Evolutionary conservation across 2,329 filamentous ascomycete species (phyloP).

Genomic region (Fusarium agapanthi): DNA sequence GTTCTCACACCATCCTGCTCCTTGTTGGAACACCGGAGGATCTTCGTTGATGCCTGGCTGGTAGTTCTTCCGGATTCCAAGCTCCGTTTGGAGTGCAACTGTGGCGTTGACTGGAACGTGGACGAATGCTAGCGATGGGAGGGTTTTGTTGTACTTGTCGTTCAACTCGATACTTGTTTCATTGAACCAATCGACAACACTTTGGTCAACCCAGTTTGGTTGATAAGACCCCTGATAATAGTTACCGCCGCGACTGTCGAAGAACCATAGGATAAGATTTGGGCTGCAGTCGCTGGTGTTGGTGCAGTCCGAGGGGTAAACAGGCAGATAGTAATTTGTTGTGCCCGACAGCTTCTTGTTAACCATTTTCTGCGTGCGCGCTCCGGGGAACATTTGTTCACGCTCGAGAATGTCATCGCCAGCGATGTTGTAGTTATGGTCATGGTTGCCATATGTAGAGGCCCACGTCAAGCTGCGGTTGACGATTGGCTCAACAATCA

Average conservation of each 20-base stretch:
- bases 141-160: constrained; percentile 43
- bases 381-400: constrained; percentile 51
- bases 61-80: constrained; percentile 47
- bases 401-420: constrained; percentile 54
- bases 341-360: constrained; percentile 47
- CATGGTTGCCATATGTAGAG: constrained; percentile 77
- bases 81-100: constrained; percentile 48
- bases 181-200: constrained; percentile 57
- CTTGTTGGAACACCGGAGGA: constrained; percentile 52
- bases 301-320: constrained; percentile 51
- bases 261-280: constrained; percentile 72
- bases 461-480: constrained; percentile 67
- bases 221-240: constrained; percentile 53
- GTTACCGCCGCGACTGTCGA: constrained; percentile 70
- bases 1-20: constrained; percentile 54
- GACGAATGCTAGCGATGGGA: constrained; percentile 59
- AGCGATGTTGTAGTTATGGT: constrained; percentile 67
- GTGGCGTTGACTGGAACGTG: constrained; percentile 59
- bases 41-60: constrained; percentile 59
- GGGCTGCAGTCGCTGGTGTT: constrained; percentile 46
- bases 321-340: constrained; percentile 59
- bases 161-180: constrained; percentile 39
- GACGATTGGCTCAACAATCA: constrained; percentile 67
- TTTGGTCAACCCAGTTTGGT: constrained; percentile 55
- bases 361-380: constrained; percentile 54